Base-by-base conservation (phyloP, 352 stramenopile genomes). In the Pythium aphanidermatum region DNA sequence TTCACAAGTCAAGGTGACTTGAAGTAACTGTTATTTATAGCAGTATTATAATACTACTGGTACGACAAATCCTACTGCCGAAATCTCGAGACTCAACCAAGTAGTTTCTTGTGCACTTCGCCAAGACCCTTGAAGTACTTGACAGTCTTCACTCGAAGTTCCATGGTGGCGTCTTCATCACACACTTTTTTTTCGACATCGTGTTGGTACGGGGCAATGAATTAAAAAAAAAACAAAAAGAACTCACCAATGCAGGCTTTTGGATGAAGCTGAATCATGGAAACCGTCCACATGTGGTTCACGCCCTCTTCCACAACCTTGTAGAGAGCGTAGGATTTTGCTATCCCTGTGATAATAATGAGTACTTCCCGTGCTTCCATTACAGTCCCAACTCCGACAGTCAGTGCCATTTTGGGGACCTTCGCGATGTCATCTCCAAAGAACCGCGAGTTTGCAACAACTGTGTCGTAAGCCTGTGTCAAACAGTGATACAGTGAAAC, bases 211-310 rank as follows among this genome's bases (percentile, higher is more conserved):
- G n/a, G n/a, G n/a, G n/a, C n/a, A n/a, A 37, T 19, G 11, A 10
- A n/a, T 27, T 0, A 27, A 26, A 14, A 17, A 19, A 28, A 10
- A 10, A 25, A 17, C 12, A 23, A 2, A 20, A 36, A n/a, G 19
- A 4, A 43, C 49, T 40, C 46, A 85, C 73, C 74, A 44, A 95
- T 92, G 60, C 73, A 83, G 10, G 79, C 72, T 30, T 85, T 86
- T 16, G 72, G 65, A 54, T 95, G 84, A 45, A 81, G 62, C 67
- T 95, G 84, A 46, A 95, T 78, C 52, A 79, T 75, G 5, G 77
- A 92, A 29, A 95, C 84, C 11, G 84, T 95, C 84, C 84, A 95
- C 84, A 95, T 95, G 69, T 95, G 83, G 52, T 87, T 93, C 19
- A 95, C 73, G 44, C 84, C 84, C 43, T 95, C 82, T 46, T 95